Evolutionary conservation across 805 yeast genomes (phyloP).

Genomic region (Blastobotrys terrestris): DNA sequence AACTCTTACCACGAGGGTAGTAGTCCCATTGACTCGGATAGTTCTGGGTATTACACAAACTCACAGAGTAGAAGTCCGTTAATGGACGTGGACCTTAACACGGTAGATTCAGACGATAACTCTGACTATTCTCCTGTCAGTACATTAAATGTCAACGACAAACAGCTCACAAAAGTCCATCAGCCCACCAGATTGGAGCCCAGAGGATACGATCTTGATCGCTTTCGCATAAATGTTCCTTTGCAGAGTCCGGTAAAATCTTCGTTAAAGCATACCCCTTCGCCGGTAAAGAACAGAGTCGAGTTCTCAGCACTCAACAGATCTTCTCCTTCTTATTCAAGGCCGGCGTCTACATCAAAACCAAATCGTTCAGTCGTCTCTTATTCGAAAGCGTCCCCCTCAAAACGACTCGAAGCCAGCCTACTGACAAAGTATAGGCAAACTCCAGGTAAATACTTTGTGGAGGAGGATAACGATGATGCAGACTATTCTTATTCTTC

Average conservation of each 20-base stretch:
- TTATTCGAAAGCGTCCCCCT: neutral
- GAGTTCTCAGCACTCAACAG: neutral
- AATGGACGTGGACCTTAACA: neutral
- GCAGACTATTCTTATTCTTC: neutral
- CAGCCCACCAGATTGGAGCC: neutral
- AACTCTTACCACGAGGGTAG: neutral
- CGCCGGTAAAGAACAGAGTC: neutral
- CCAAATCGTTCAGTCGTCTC: slow-evolving; percentile 1
- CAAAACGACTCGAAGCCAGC: neutral
- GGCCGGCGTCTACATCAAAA: neutral
- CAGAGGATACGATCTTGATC: neutral
- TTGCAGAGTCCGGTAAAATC: neutral
- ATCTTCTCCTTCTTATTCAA: too few relatives aligned
- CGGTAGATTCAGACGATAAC: slow-evolving; percentile 2
- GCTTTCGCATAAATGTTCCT: neutral
- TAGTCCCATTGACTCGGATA: neutral
- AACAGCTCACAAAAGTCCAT: neutral
- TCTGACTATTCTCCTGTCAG: neutral
- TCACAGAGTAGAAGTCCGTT: neutral
- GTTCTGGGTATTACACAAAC: neutral
- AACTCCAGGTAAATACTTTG: neutral
- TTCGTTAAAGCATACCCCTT: neutral
- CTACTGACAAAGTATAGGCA: neutral
- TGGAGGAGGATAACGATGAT: neutral
- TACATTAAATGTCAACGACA: neutral